Percentiles rank a stretch among this genome's conserved stretches.
Conservation (phyloP, 2,329 filamentous ascomycete genomes). For the Epichloe sibirici region DNA sequence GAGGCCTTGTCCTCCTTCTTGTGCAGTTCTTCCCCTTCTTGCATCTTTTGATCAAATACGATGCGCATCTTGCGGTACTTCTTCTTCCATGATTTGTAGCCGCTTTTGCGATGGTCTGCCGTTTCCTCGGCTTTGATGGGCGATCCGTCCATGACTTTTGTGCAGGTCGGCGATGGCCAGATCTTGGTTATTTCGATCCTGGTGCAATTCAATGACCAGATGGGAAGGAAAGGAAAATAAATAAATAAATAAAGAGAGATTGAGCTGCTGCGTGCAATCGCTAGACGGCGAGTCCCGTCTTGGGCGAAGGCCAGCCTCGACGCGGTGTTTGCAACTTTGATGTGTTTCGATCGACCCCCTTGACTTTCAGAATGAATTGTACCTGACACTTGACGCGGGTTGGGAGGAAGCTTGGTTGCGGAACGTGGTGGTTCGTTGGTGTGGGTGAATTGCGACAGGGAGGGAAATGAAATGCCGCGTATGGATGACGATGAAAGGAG, state of each 20-base stretch:
- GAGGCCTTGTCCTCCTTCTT: slow-evolving; percentile 70
- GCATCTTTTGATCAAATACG: slow-evolving; percentile 65
- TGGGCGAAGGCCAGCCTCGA: neutral
- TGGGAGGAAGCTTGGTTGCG: neutral
- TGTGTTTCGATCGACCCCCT: neutral
- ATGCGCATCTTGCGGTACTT: slow-evolving; percentile 91
- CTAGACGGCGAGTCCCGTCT: neutral
- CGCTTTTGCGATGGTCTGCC: slow-evolving; percentile 30
- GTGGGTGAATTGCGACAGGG: neutral
- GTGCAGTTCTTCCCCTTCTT: slow-evolving; percentile 71
- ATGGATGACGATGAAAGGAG: neutral
- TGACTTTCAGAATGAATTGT: neutral
- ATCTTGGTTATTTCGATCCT: neutral
- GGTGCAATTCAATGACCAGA: neutral
- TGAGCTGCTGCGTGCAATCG: neutral
- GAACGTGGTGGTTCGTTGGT: neutral
- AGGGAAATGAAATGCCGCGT: neutral
- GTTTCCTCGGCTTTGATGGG: slow-evolving; percentile 32
- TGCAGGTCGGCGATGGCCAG: neutral
- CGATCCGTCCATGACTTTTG: slow-evolving; percentile 19
- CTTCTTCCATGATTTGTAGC: slow-evolving; percentile 69
- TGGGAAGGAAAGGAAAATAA: neutral
- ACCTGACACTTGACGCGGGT: neutral
- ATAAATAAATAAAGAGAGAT: neutral
- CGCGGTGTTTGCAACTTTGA: neutral